Percentiles rank a stretch among this genome's conserved stretches.
Conservation (phyloP, 2,329 filamentous ascomycete genomes). For the Ceratocystiopsis sp. region DNA sequence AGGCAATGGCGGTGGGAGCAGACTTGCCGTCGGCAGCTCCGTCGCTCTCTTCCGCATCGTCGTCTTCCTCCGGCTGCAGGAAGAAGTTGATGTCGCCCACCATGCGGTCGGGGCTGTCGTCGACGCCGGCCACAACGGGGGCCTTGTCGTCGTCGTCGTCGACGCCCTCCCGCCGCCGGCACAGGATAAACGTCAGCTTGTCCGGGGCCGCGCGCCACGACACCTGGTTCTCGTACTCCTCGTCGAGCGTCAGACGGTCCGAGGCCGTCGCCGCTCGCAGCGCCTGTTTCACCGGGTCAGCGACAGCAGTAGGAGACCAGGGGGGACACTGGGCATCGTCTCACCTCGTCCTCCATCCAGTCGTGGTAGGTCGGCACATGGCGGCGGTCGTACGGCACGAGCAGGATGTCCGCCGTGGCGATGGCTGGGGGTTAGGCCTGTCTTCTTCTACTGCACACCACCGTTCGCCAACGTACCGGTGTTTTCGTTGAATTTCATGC, state of each 20-base stretch:
- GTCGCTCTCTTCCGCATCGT: slow-evolving; percentile 26
- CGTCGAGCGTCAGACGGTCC: slow-evolving; percentile 58
- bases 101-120: slow-evolving; percentile 42
- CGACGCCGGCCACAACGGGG: slow-evolving; percentile 14
- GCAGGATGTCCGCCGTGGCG: slow-evolving; percentile 44
- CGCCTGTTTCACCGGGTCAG: slow-evolving; percentile 26
- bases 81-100: slow-evolving; percentile 72
- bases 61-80: slow-evolving; percentile 40
- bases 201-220: slow-evolving; percentile 69
- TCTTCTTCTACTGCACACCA: background rate
- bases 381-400: slow-evolving; percentile 69
- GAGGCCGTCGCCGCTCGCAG: slow-evolving; percentile 78
- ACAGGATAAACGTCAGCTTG: slow-evolving; percentile 86
- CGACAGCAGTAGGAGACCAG: background rate
- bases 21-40: slow-evolving; percentile 15
- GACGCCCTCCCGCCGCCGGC: slow-evolving; percentile 20
- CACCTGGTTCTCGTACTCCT: slow-evolving; percentile 83
- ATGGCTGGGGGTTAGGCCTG: slow-evolving; percentile 35
- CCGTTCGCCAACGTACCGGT: slow-evolving; percentile 18
- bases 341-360: slow-evolving; percentile 77
- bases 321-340: background rate
- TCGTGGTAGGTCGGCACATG: slow-evolving; percentile 72
- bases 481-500: slow-evolving; percentile 28
- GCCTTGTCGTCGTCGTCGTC: background rate
- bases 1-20: slow-evolving; percentile 15